These are phyloP conservation scores for Gliomastix tumulicola DNA, from an alignment of 2,329 filamentous ascomycete genomes.

Conservation along the genomic window DNA sequence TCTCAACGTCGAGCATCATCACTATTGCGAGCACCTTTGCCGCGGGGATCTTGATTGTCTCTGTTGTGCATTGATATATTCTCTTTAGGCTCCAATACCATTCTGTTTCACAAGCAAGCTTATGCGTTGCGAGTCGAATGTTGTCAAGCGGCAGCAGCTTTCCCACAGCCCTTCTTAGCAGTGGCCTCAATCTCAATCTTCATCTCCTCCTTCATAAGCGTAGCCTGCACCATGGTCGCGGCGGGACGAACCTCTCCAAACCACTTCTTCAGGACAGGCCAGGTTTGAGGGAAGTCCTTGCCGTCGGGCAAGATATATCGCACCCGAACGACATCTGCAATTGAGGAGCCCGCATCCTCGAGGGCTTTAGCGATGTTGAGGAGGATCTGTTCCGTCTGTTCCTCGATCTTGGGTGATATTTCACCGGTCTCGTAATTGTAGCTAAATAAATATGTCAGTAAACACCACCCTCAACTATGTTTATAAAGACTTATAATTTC, in stretches of 20 bases:
- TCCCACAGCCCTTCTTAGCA: conserved; percentile 19
- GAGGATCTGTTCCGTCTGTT: conserved; percentile 43
- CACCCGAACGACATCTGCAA: conserved; percentile 43
- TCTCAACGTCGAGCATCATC: conserved; percentile 55
- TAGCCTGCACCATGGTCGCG: conserved; percentile 45
- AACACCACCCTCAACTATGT: too few species aligned
- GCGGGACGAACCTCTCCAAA: conserved; percentile 42
- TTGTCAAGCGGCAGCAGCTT: too few species aligned
- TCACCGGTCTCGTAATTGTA: conserved; percentile 42
- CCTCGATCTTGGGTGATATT: conserved; percentile 35
- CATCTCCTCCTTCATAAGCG: conserved; percentile 42
- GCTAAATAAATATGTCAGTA: conserved; percentile 2
- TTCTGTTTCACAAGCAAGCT: too few species aligned
- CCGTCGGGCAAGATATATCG: conserved; percentile 43
- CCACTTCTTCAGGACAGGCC: conserved; percentile 42
- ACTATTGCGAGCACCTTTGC: conserved; percentile 53
- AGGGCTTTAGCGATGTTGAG: conserved; percentile 38
- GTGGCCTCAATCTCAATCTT: conserved; percentile 37
- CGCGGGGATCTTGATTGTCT: conserved; percentile 38
- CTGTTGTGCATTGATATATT: conserved; percentile 3
- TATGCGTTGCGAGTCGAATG: too few species aligned
- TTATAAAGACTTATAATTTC: too few species aligned
- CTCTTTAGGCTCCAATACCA: neutral
- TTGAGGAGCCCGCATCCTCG: conserved; percentile 28
- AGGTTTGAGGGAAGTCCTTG: conserved; percentile 37